Base-by-base conservation (phyloP, 2,329 filamentous ascomycete species). In the Chalaropsis thielavioides region DNA sequence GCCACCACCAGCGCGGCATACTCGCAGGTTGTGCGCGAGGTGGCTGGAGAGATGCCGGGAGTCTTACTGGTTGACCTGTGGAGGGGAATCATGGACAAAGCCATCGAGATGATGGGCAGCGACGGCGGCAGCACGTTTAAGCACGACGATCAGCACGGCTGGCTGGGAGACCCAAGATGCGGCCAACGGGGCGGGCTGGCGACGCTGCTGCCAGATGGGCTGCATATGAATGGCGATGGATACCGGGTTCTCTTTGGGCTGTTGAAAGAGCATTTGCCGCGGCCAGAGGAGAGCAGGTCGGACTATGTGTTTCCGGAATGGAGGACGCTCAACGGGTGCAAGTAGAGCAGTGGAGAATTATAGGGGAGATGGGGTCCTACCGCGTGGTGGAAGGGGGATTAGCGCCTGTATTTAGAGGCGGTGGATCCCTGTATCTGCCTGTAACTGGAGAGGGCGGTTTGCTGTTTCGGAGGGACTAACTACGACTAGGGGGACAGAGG, bases 41-140 rank as follows among this genome's bases (percentile, higher is more conserved):
- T 96, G 81, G 89, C 88, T 7, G 82, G 84, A 13, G 80, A 84
- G 67, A 79, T 86, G 62, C 77, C 88, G 0, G 87, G 81, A 1
- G 78, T 92, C 2, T 79, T 83, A 0, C 81, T 92, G 1, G 76
- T 95, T 24, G 90, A 97, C 74, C 80, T 97, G 1, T 95, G 89
- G 84, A 81, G 83, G 67, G 84, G 83, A 0, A 81, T 96, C 70
- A 89, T 95, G 85, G 78, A 83, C 64, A 79, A 82, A 80, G 92
- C 74, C 77, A 83, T 74, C 73, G 80, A 73, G 72, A 83, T 75
- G 75, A 44, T 44, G 41, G 31, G 3, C 31, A 35, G 31, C 31
- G 51, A 35, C 11, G 82, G 74, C 72, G 59, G 58, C 11, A 49
- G 60, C 40, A 60, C 40, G 13, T 64, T 62, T n/a, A 46, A 60